Base-by-base conservation (phyloP, 2,329 filamentous ascomycete genomes). In the Fonsecaea multimorphosa region DNA sequence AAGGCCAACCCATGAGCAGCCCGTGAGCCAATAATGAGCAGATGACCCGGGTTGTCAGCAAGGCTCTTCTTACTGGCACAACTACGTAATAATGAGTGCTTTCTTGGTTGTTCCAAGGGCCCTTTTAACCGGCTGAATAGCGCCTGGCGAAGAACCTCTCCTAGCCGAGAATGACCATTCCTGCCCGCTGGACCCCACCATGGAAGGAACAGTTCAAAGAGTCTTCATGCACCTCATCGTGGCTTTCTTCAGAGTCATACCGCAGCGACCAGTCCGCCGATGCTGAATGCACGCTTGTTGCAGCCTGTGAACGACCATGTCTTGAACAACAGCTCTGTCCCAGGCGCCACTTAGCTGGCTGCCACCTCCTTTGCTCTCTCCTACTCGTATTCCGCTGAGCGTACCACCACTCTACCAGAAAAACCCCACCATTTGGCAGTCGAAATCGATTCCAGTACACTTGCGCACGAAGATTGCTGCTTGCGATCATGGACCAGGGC, bases 401-500 rank as follows among this genome's bases (percentile, higher is more conserved):
- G 36, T 36, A 24, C 55, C 32, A 24, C 55, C 36, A 29, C 58
- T 58, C 14, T 44, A 53, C 38, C 61, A 55, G 34, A 51, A 52
- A 4, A 51, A 44, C 62, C 63, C 63, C 65, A 52, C 66, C 38
- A 66, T 52, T 53, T 32, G 24, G 46, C 16, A 27, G n/a, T 44
- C 19, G 44, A 19, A 52, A 24, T 44, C 58, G 46, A 34, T 49
- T 14, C 7, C 58, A 60, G 46, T 51, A 53, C 29, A 60, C 29
- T 60, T 60, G 44, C 27, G 58, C 58, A 32, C 58, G 36, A 53
- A 52, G 36, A 32, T 60, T 32, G 31, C 46, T 24, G 19, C 24
- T 46, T 46, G 60, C 60, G 46, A 70, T 38, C 38, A 71, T 72
- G 70, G 70, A 69, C 49, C 80, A 78, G 76, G 82, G 82, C 73